A percentile compares a stretch with the other conserved stretches of the same genome.
Conservation (phyloP, 148 eudicot genomes). For the Rhododendron kiyosumense region DNA sequence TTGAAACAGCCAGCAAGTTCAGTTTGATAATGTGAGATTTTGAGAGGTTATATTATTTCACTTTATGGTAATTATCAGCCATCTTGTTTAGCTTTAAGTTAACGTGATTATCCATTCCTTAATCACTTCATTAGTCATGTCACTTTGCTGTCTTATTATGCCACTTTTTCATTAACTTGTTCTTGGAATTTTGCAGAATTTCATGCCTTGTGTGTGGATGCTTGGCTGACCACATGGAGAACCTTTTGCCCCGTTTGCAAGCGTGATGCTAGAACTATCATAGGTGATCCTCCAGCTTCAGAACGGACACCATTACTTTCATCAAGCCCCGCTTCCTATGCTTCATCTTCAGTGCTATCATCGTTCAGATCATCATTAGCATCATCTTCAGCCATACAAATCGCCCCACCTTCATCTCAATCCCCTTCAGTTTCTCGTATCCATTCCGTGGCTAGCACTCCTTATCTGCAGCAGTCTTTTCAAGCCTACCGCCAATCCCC, state of each 20-base stretch:
- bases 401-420: slow-evolving; percentile 11
- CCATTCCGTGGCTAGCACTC: slow-evolving; percentile 42
- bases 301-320: slow-evolving; percentile 84
- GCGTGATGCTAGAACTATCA: slow-evolving; percentile 70
- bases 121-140: neutral
- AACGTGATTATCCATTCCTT: neutral
- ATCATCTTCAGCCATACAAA: slow-evolving; percentile 66
- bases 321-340: slow-evolving; percentile 38
- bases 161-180: neutral
- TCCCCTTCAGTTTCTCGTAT: slow-evolving; percentile 35
- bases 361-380: slow-evolving; percentile 33
- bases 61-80: neutral
- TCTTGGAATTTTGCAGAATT: slow-evolving; percentile 40
- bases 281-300: slow-evolving; percentile 68
- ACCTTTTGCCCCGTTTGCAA: slow-evolving; percentile 97
- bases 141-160: neutral
- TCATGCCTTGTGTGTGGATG: slow-evolving; percentile 72
- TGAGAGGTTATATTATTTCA: neutral
- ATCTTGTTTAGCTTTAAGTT: neutral
- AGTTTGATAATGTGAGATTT: neutral
- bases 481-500: slow-evolving; percentile 44
- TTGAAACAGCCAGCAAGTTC: neutral
- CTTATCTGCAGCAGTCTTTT: slow-evolving; percentile 34
- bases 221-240: slow-evolving; percentile 96
- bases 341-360: slow-evolving; percentile 49